Evolutionary conservation across 305 asterid species (phyloP), one percentile per base, ranked within the genome.

Genomic region (Fraxinus xanthoxyloides): DNA sequence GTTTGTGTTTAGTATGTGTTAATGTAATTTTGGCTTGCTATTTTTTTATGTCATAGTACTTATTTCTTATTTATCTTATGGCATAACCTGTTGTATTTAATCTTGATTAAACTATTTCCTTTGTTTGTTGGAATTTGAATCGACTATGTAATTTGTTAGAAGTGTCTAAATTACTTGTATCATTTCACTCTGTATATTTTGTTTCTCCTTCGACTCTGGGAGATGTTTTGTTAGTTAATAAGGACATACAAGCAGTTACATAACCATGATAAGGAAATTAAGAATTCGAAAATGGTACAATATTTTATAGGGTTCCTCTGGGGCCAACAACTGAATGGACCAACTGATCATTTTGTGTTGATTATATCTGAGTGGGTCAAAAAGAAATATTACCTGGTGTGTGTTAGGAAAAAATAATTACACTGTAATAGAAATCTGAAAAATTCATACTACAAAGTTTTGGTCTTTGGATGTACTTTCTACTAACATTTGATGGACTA

Each of bases 1-100:
- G 77, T 76, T 65, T 79, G 70, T 75, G 77, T 30, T 77, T 76
- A 61, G 34, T 82, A 36, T 77, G 54, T 10, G 73, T 9, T 74
- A 30, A 26, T 79, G 13, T 56, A 3, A 23, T 40, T 34, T 9
- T 10, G 5, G 6, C 35, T 23, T 34, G 40, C 59, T 72, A 19
- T 48, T 40, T 46, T 13, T 46, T 12, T 12, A 23, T 61, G 36
- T 12, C 31, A 3, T 26, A 9, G 34, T 65, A 19, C 28, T 17
- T 56, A 48, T 48, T 48, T 61, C 15, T 61, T 61, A 19, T 59
- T 5, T 63, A 24, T 65, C 35, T 4, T 65, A 10, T 26, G 35
- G 19, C 8, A 28, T 28, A 2, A 12, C 8, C 24, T 67, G 35
- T 67, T 3, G 17, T 13, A 67, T 67, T 19, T 67, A 21, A 28